Base-by-base conservation (phyloP, 306 rosid species). In the Begonia fuchsioides region DNA sequence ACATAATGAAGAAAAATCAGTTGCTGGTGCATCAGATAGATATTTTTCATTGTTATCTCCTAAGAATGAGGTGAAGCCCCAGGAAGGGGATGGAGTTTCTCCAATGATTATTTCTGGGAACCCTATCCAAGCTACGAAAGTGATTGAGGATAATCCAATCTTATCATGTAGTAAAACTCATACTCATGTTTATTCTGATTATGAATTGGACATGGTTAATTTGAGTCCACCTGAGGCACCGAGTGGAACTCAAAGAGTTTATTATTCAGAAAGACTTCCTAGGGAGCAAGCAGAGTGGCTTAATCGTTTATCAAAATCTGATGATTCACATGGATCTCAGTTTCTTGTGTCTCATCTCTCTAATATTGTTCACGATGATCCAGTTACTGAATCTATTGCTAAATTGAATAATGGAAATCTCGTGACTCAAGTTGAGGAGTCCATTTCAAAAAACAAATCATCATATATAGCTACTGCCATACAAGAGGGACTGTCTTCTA, bases 261-360 rank as follows among this genome's bases (percentile, higher is more conserved):
- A 74, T 56, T 70, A 57, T 69, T 88, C 97, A 8, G 95, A 83
- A 70, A 88, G 90, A 76, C 66, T 81, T 69, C 96, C 86, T 16
- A 72, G 95, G 73, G 95, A 79, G 60, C 95, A 76, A 68, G 77
- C 61, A 51, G 93, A 84, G 73, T 81, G 76, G 66, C 72, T 74
- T 64, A 88, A 81, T 67, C 70, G 93, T 41, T 81, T 76, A 20
- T 57, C 90, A 58, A 88, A 88, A 52, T 88, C 97, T 16, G 97
- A 88, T 52, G 97, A 81, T 63, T 68, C 77, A 10, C 62, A 74
- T 78, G 86, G 80, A 41, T 61, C 80, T 49, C 90, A 67, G 43
- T 72, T 72, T 61, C 79, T 78, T 26, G 49, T 63, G 56, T 32
- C 95, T 57, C 83, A 76, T 52, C 79, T 51, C 47, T 71, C 88